Percentiles rank a stretch among this genome's conserved stretches.
These are phyloP conservation scores for Exophiala bonariae DNA, from an alignment of 2,329 filamentous ascomycete species.

Conservation along the genomic window DNA sequence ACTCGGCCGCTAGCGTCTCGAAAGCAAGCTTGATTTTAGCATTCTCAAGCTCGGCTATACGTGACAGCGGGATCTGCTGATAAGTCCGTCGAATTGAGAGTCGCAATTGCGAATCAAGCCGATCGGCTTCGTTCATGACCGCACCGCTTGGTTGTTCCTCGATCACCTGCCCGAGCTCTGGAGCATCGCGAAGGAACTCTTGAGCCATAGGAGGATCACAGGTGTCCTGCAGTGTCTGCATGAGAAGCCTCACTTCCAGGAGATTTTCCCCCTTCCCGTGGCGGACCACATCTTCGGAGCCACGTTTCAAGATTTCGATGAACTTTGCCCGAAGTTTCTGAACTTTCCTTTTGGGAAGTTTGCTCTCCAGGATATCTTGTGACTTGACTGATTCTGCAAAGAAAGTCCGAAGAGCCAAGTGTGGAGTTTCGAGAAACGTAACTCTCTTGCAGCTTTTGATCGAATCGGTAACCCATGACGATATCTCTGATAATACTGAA, in stretches of 20 bases:
- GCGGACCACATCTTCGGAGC: background rate
- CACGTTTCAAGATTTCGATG: background rate
- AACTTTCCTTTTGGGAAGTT: background rate
- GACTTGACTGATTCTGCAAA: background rate
- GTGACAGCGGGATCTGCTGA: background rate
- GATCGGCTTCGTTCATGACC: background rate
- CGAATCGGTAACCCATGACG: background rate
- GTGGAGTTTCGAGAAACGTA: background rate
- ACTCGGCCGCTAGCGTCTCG: constrained; percentile 3
- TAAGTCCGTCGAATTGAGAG: constrained; percentile 6
- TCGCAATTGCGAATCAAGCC: background rate
- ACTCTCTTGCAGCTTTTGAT: background rate
- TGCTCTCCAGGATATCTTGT: background rate
- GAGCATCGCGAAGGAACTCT: background rate
- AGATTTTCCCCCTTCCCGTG: background rate
- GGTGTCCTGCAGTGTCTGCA: background rate
- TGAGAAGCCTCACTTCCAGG: background rate
- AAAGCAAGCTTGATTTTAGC: background rate
- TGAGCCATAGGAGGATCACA: too few relatives aligned
- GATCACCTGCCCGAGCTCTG: background rate
- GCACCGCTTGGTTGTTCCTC: background rate
- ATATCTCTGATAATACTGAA: background rate
- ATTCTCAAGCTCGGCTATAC: background rate
- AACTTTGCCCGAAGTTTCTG: constrained; percentile 6
- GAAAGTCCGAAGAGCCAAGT: constrained; percentile 5